phyloP scores from a whole-genome alignment of 1,284 basidiomycete genomes.

The Tilletia walkeri region DNA sequence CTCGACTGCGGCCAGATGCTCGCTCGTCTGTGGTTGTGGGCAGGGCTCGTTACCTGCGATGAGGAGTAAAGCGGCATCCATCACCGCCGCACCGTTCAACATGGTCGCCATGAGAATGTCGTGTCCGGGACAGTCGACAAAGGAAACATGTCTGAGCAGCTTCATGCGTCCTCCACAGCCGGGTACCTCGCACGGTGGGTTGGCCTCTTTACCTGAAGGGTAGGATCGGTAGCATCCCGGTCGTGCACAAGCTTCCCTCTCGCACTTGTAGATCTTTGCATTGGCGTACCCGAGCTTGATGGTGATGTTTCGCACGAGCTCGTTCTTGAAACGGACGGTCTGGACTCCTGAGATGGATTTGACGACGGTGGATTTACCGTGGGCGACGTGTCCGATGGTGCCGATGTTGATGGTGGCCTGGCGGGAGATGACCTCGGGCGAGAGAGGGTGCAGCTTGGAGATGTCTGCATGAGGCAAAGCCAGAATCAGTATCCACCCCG shows the following conservation, averaged over 20 bases:
- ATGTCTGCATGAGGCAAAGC: slow-evolving; percentile 35
- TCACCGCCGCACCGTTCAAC: slow-evolving; percentile 97
- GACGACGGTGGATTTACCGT: slow-evolving; percentile 98
- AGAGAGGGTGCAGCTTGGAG: slow-evolving; percentile 74
- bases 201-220: slow-evolving; percentile 87
- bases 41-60: slow-evolving; percentile 97
- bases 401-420: slow-evolving; percentile 67
- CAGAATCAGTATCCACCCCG: background rate
- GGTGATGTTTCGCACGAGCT: slow-evolving; percentile 81
- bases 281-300: slow-evolving; percentile 99
- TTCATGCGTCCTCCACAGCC: slow-evolving; percentile 88
- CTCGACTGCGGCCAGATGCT: slow-evolving; percentile 96
- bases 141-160: slow-evolving; percentile 74
- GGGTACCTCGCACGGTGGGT: slow-evolving; percentile 86
- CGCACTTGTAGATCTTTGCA: slow-evolving; percentile 98
- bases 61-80: slow-evolving; percentile 94
- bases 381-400: slow-evolving; percentile 60
- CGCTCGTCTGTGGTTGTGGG: slow-evolving; percentile 96
- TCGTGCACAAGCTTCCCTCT: slow-evolving; percentile 84
- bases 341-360: slow-evolving; percentile 99
- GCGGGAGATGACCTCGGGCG: slow-evolving; percentile 94
- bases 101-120: slow-evolving; percentile 93
- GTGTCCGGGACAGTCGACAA: slow-evolving; percentile 71
- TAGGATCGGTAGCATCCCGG: slow-evolving; percentile 93
- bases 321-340: slow-evolving; percentile 99